Evolutionary conservation across 257 asterid genomes (phyloP), one percentile per base, ranked within the genome.

Genomic region (Scutellaria minor): DNA sequence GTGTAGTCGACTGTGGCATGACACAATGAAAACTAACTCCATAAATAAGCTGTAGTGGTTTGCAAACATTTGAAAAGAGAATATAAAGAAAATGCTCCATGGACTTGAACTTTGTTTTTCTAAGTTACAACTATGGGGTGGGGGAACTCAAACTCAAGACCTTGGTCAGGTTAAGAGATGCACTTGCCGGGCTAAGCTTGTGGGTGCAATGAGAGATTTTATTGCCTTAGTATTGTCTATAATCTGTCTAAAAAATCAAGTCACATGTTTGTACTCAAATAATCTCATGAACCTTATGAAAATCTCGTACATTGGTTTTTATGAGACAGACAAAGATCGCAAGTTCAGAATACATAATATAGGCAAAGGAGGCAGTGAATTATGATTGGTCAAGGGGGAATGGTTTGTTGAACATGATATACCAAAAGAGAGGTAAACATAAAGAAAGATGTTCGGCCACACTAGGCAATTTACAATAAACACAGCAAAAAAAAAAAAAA

Each of bases 401-500:
- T 6, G 47, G 47, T 5, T 44, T 44, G 5, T 31, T 31, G 3
- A 31, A 31, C 37, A 31, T 31, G 37, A 2, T 31, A 4, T 31
- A 31, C 5, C 2, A 5, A 31, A 31, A 31, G 37, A 31, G 37
- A 31, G 37, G 37, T 1, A 31, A 31, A 31, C 5, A 45, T 1
- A 4, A 45, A 45, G 9, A 14, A 57, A 58, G 37, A 41, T 0
- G 69, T 24, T 24, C 22, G 72, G 24, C 64, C 70, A 31, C 66
- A 63, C n/a, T 13, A 13, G 47, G 41, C 64, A 57, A n/a, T 53
- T 65, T 60, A 41, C 66, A 27, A 72, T 47, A 72, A 62, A 64
- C 44, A 73, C 65, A 40, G 54, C 10, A 65, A 42, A 81, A 20
- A 18, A 42, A 81, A 20, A 45, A 31, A 70, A 13, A 46, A 69